phyloP scores from a whole-genome alignment of 1,139 yeast species.

The Hemisphaericaspora xylanilytica region DNA sequence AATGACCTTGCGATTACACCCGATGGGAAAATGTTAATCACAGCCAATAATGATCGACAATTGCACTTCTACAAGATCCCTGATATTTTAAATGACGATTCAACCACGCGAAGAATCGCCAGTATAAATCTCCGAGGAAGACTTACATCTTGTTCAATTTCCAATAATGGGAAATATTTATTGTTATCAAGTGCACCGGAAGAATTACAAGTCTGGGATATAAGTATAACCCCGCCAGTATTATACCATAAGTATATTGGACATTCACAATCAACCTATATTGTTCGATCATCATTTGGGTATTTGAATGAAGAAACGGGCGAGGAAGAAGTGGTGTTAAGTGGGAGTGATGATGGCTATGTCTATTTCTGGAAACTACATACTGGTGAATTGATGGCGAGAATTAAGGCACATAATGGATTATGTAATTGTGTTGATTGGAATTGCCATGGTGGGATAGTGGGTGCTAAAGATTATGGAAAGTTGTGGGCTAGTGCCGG shows the following conservation, averaged over 20 bases:
- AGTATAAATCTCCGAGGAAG: constrained; percentile 36
- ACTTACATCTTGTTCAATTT: constrained; percentile 41
- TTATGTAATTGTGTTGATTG: constrained; percentile 77
- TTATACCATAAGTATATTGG: constrained; percentile 67
- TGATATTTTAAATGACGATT: constrained; percentile 29
- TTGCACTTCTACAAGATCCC: constrained; percentile 52
- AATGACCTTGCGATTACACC: constrained; percentile 64
- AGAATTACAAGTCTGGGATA: constrained; percentile 79
- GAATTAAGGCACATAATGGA: constrained; percentile 60
- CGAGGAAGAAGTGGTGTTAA: constrained; percentile 65
- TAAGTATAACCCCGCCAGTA: constrained; percentile 31
- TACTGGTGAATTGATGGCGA: constrained; percentile 66
- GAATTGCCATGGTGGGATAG: constrained; percentile 44
- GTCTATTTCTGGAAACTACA: constrained; percentile 79
- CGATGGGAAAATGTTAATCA: constrained; percentile 59
- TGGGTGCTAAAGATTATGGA: constrained; percentile 33
- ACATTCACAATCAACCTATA: constrained; percentile 65
- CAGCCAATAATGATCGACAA: constrained; percentile 61
- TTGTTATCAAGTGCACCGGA: constrained; percentile 72
- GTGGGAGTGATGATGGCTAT: constrained; percentile 83
- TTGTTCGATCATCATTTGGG: constrained; percentile 80
- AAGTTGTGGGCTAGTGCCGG: constrained; percentile 78
- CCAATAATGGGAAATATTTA: constrained; percentile 46
- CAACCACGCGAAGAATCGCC: constrained; percentile 36
- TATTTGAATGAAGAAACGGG: constrained; percentile 31